Conservation (phyloP, 1,284 basidiomycete species). For the Puccinia hordei region DNA sequence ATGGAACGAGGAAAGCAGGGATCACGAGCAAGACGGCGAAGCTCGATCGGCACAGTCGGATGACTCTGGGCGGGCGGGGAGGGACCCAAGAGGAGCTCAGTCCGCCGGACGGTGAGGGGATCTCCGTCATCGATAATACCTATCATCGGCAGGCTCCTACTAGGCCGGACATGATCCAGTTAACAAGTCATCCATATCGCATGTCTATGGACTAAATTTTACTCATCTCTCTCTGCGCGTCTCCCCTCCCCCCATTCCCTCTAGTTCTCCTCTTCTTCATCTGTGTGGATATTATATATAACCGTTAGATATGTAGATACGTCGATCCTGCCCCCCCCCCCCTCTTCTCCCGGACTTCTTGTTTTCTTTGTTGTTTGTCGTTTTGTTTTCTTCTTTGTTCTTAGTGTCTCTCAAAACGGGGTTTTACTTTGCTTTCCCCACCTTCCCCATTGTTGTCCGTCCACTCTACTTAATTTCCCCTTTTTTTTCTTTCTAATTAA, state of each 20-base stretch:
- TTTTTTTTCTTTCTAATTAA: background rate
- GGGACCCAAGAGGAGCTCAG: background rate
- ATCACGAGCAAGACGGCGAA: background rate
- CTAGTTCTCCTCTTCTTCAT: background rate
- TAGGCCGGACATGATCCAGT: constrained; percentile 9
- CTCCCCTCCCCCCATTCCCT: background rate
- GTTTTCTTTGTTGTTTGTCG: background rate
- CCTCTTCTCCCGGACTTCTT: background rate
- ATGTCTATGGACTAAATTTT: constrained; percentile 39
- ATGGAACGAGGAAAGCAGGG: background rate
- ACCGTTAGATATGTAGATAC: background rate
- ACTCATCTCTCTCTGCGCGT: no score
- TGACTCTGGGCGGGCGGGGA: background rate
- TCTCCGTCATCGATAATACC: background rate
- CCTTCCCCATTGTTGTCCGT: background rate
- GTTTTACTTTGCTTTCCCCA: no score
- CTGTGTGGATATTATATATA: constrained; percentile 10
- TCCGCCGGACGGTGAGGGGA: background rate
- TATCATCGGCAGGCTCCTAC: background rate
- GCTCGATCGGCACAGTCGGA: background rate
- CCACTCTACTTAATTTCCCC: background rate
- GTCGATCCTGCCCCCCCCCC: background rate
- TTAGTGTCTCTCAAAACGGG: no score
- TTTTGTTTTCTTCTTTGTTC: no score
- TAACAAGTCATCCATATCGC: background rate